phyloP scores from a whole-genome alignment of 495 filamentous ascomycete species.

The Amphirosellinia nigrospora region DNA sequence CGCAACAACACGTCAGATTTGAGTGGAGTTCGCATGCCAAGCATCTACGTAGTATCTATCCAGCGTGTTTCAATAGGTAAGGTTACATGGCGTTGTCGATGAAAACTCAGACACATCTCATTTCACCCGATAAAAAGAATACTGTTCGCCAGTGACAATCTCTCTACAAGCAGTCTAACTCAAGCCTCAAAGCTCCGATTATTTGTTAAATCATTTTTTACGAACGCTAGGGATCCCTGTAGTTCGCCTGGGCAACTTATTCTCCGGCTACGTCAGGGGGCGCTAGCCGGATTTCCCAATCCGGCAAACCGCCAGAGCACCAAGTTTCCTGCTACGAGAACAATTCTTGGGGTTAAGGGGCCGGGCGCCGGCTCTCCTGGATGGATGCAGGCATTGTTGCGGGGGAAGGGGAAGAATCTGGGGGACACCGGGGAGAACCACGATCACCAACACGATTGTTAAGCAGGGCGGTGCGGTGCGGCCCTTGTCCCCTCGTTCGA shows the following conservation, averaged over 20 bases:
- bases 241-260: background rate
- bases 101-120: background rate
- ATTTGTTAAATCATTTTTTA: slow-evolving; percentile 5
- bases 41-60: background rate
- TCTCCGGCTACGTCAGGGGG: slow-evolving; percentile 8
- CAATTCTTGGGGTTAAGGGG: slow-evolving; percentile 7
- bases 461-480: background rate
- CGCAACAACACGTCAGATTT: background rate
- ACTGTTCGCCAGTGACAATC: background rate
- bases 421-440: slow-evolving; percentile 7
- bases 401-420: slow-evolving; percentile 21
- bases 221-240: background rate
- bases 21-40: background rate
- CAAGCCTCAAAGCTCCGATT: background rate
- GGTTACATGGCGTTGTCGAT: background rate
- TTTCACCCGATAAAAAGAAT: background rate
- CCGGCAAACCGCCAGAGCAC: slow-evolving; percentile 5
- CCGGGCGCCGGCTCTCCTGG: background rate
- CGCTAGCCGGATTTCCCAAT: slow-evolving; percentile 11
- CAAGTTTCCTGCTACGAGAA: background rate
- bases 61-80: background rate
- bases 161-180: background rate
- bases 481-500: background rate
- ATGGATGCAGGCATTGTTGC: background rate
- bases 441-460: background rate